Base-by-base conservation (phyloP, 1,284 basidiomycete species). In the Cerioporus squamosus region DNA sequence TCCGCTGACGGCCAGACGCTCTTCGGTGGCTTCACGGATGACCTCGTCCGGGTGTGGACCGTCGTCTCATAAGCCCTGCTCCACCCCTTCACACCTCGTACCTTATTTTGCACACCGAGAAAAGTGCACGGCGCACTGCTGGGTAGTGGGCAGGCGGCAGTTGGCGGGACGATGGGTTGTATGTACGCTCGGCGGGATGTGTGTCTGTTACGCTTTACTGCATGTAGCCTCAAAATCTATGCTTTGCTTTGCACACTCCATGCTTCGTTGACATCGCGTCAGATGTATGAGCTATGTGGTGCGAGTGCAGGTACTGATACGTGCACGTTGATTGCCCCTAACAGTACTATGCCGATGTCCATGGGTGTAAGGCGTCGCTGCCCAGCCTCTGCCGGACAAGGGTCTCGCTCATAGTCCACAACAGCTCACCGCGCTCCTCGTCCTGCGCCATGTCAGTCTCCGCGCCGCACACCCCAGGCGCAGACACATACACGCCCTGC, bases 1-100 rank as follows among this genome's bases (percentile, higher is more conserved):
- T 98, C 95, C 61, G 90, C 97, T 61, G 97, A 98, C 77, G 97
- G 97, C 64, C 94, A 97, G 81, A 97, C 95, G 57, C 85, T 99
- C 66, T 98, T 97, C 75, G 94, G 91, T 76, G 96, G 96, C 62
- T 96, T 94, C 86, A 92, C 92, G 56, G 94, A 96, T 78, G 90
- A 95, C 81, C 82, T 87, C 67, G 87, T 96, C 77, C 91, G 94
- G 70, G 93, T 96, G 75, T 97, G 94, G 94, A 89, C 87, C 72
- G 94, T 97, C 71, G 85, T 84, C 66, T 83, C 88, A 81, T 91
- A 84, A 70, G 55, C 60, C 51, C 10, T 43, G 20, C 23, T 40
- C 26, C 39, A 38, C 40, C 39, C 26, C 39, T 52, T 48, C 40
- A 18, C 36, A 29, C 46, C 45, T 53, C 48, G 39, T 57, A 59